phyloP scores from a whole-genome alignment of 129 eudicot species.

The carrot (Daucus carota) region DNA sequence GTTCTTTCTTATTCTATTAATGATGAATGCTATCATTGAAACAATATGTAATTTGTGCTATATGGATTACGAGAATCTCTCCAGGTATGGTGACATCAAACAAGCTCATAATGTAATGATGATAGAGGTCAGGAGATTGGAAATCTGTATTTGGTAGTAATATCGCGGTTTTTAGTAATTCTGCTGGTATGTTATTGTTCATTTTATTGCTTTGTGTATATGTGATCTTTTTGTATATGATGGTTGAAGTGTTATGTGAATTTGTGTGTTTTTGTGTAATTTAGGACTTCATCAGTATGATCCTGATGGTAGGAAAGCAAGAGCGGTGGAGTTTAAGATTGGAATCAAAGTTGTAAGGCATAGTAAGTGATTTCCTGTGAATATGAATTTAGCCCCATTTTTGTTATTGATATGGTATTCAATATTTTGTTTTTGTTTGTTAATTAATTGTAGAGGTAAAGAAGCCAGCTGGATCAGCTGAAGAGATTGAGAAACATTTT shows the following conservation, averaged over 20 bases:
- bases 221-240: conserved; percentile 1
- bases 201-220: background rate
- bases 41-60: no score
- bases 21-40: no score
- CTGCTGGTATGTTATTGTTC: conserved; percentile 58
- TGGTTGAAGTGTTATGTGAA: background rate
- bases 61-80: no score
- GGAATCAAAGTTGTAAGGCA: conserved; percentile 84
- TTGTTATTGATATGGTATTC: background rate
- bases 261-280: background rate
- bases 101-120: no score
- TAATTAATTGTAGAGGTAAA: conserved; percentile 51
- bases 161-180: conserved; percentile 90
- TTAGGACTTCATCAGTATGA: conserved; percentile 76
- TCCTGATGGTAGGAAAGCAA: conserved; percentile 80
- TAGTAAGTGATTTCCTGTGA: conserved; percentile 36
- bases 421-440: conserved; percentile 15
- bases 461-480: conserved; percentile 89
- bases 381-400: background rate
- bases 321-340: conserved; percentile 61
- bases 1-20: no score
- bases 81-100: no score
- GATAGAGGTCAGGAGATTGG: no score
- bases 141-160: conserved; percentile 77
- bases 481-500: conserved; percentile 70